These are phyloP conservation scores for Vigna reflexopilosa DNA, from an alignment of 306 rosid genomes.

Conservation along the genomic window DNA sequence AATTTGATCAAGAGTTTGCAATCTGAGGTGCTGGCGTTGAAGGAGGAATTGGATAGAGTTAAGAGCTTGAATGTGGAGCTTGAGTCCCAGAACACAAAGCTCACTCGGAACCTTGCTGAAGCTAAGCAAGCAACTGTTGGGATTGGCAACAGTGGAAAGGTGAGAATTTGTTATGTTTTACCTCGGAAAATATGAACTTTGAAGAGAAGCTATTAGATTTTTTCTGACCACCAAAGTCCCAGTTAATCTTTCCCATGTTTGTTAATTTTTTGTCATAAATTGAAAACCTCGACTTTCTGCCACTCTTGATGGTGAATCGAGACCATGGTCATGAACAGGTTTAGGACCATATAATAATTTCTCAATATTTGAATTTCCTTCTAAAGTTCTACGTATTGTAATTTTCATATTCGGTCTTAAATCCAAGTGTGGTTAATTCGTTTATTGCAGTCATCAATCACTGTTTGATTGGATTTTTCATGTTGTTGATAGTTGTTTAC, in stretches of 20 bases:
- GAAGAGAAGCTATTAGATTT: too few species aligned
- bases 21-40: slow-evolving; percentile 65
- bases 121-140: slow-evolving; percentile 54
- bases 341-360: too few species aligned
- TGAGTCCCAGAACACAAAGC: slow-evolving; percentile 66
- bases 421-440: slow-evolving; percentile 26
- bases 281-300: too few species aligned
- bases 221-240: too few species aligned
- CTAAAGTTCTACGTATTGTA: background rate
- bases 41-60: slow-evolving; percentile 71
- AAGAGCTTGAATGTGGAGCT: slow-evolving; percentile 65
- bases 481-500: slow-evolving; percentile 2
- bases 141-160: slow-evolving; percentile 54
- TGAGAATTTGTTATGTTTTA: slow-evolving; percentile 42
- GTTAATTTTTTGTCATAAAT: too few species aligned
- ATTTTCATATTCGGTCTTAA: slow-evolving; percentile 1
- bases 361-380: background rate
- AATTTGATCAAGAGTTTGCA: slow-evolving; percentile 64
- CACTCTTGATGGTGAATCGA: too few species aligned
- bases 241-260: too few species aligned
- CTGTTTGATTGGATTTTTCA: slow-evolving; percentile 32
- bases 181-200: slow-evolving; percentile 22
- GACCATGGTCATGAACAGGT: too few species aligned
- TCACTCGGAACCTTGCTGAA: slow-evolving; percentile 67
- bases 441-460: slow-evolving; percentile 9